Evolutionary conservation across 768 basidiomycete genomes (phyloP).

Genomic region (Mycena olivaceomarginata): DNA sequence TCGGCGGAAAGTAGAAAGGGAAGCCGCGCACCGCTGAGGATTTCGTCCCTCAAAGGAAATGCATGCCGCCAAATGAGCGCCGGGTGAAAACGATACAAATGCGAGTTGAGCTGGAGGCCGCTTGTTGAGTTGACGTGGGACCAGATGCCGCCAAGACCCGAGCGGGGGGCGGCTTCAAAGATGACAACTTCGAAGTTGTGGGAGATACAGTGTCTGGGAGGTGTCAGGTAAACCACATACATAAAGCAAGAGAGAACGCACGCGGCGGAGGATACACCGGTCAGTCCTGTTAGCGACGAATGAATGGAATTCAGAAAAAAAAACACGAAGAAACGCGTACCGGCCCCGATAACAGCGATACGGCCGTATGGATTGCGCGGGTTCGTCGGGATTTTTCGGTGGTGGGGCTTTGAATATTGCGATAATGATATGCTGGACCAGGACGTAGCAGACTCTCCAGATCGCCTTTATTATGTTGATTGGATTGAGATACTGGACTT

Average conservation of each 20-base stretch:
- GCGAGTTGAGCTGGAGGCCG: slow-evolving; percentile 69
- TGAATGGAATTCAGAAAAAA: no score
- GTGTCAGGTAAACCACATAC: neutral
- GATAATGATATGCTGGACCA: slow-evolving; percentile 60
- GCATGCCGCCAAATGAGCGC: slow-evolving; percentile 63
- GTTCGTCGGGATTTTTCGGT: slow-evolving; percentile 48
- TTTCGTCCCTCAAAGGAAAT: slow-evolving; percentile 71
- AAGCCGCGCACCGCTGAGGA: slow-evolving; percentile 59
- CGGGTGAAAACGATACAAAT: slow-evolving; percentile 72
- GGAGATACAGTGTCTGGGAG: slow-evolving; percentile 62
- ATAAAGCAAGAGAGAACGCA: slow-evolving; percentile 42
- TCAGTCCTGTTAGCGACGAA: no score
- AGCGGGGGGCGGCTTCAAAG: slow-evolving; percentile 60
- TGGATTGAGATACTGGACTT: slow-evolving; percentile 24
- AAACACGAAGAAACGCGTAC: slow-evolving; percentile 34
- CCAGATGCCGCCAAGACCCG: slow-evolving; percentile 70
- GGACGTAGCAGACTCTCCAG: slow-evolving; percentile 55
- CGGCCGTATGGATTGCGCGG: slow-evolving; percentile 59
- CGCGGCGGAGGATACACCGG: slow-evolving; percentile 72
- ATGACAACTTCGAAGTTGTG: slow-evolving; percentile 74
- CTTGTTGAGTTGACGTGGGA: slow-evolving; percentile 70
- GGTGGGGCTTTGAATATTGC: slow-evolving; percentile 63
- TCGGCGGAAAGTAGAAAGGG: neutral
- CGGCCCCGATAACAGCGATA: slow-evolving; percentile 71
- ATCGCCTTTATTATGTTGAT: slow-evolving; percentile 39